Percentiles rank a stretch among this genome's conserved stretches.
Evolutionary conservation across 2,329 filamentous ascomycete species (phyloP).

Genomic region (Colletotrichum musicola): DNA sequence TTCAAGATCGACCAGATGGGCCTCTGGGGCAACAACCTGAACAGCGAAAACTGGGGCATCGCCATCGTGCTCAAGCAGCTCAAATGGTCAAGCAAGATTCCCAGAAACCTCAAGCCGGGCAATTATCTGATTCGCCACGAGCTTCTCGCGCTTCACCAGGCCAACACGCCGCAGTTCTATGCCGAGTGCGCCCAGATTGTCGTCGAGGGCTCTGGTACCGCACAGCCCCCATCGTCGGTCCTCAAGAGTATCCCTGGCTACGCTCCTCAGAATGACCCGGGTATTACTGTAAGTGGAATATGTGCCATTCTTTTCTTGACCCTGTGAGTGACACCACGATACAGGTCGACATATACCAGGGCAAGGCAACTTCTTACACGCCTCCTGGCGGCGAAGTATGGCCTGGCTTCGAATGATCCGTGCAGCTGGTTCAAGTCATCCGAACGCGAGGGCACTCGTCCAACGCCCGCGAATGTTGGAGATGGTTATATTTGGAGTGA

Average conservation of each 20-base stretch:
- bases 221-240: constrained; percentile 53
- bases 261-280: constrained; percentile 59
- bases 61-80: constrained; percentile 52
- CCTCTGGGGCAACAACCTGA: constrained; percentile 58
- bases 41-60: constrained; percentile 61
- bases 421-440: background rate
- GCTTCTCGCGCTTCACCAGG: constrained; percentile 67
- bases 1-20: constrained; percentile 71
- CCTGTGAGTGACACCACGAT: background rate
- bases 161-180: constrained; percentile 65
- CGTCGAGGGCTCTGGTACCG: constrained; percentile 62
- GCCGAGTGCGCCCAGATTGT: constrained; percentile 68
- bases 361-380: constrained; percentile 6
- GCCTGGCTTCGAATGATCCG: constrained; percentile 3
- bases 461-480: background rate
- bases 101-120: constrained; percentile 61
- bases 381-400: constrained; percentile 7
- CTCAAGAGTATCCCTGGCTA: constrained; percentile 61
- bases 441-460: background rate
- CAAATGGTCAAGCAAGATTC: constrained; percentile 64
- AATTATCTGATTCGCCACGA: constrained; percentile 70
- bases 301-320: background rate
- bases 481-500: background rate
- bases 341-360: constrained; percentile 24
- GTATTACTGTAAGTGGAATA: constrained; percentile 54